phyloP scores from a whole-genome alignment of 331 rosid genomes.

The Cucumis variabilis region DNA sequence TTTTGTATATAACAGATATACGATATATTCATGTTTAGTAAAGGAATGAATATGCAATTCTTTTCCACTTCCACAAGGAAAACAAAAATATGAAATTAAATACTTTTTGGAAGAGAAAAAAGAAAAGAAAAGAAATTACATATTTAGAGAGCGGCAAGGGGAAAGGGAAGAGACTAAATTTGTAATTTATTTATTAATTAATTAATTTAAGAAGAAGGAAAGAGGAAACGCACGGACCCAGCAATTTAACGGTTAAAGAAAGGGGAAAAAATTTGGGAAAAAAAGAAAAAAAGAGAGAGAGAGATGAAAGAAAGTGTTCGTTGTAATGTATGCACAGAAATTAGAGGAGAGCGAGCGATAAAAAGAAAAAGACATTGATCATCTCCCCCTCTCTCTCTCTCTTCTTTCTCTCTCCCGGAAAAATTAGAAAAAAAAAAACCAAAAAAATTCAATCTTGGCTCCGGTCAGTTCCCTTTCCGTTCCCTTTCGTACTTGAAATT shows the following conservation, averaged over 20 bases:
- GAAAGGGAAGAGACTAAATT: no score
- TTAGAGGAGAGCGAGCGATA: conserved; percentile 25
- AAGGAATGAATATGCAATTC: no score
- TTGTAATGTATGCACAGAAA: conserved; percentile 30
- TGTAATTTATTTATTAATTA: no score
- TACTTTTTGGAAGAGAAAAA: no score
- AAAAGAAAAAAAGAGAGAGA: not conserved
- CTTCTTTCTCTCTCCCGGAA: not conserved
- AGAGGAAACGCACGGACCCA: conserved; percentile 6
- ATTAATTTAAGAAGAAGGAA: not conserved
- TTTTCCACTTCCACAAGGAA: no score
- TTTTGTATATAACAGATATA: no score
- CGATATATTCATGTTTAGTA: no score
- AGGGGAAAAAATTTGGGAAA: not conserved
- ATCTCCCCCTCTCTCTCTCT: conserved; percentile 18
- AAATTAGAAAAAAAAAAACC: not conserved
- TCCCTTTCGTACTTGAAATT: not conserved
- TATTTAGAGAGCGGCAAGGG: no score
- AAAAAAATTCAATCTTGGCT: conserved; percentile 25
- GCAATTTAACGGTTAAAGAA: conserved; percentile 23
- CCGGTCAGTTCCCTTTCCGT: conserved; percentile 29
- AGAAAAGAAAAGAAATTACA: no score
- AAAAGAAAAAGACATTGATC: conserved; percentile 24
- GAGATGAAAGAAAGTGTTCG: conserved; percentile 11
- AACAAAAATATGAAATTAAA: no score